phyloP scores from a whole-genome alignment of 1,284 basidiomycete genomes.

The Ustilago trichophora region DNA sequence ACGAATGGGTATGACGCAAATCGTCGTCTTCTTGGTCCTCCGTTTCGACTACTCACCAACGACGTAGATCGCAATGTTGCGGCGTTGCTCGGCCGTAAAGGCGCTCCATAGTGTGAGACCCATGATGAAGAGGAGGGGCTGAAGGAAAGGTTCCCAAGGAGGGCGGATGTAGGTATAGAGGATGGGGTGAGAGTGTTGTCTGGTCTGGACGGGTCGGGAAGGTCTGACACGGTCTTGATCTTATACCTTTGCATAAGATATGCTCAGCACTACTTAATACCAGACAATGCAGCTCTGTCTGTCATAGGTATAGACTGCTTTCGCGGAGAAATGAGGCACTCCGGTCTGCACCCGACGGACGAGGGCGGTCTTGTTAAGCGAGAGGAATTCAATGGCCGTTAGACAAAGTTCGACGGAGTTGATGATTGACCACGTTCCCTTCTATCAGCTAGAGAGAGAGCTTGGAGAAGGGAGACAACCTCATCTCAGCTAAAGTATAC shows the following conservation, averaged over 20 bases:
- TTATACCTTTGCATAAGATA: neutral
- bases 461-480: too few species aligned
- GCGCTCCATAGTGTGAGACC: conserved; percentile 20
- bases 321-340: too few species aligned
- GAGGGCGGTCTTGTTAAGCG: neutral
- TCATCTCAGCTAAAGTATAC: too few species aligned
- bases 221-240: neutral
- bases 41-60: too few species aligned
- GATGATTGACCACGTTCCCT: conserved; percentile 1
- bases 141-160: too few species aligned
- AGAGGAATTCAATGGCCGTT: neutral
- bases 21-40: too few species aligned
- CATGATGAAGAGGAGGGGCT: conserved; percentile 22
- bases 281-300: too few species aligned
- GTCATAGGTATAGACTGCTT: too few species aligned
- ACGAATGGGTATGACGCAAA: too few species aligned
- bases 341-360: too few species aligned
- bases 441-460: neutral
- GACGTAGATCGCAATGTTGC: conserved; percentile 58
- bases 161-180: neutral
- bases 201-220: too few species aligned
- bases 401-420: conserved; percentile 6
- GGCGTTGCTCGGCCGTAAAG: conserved; percentile 53
- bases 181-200: neutral
- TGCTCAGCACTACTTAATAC: too few species aligned